A percentile compares a stretch with the other conserved stretches of the same genome.
Conservation (phyloP, 257 asterid species). For the Dorcoceras hygrometricum region DNA sequence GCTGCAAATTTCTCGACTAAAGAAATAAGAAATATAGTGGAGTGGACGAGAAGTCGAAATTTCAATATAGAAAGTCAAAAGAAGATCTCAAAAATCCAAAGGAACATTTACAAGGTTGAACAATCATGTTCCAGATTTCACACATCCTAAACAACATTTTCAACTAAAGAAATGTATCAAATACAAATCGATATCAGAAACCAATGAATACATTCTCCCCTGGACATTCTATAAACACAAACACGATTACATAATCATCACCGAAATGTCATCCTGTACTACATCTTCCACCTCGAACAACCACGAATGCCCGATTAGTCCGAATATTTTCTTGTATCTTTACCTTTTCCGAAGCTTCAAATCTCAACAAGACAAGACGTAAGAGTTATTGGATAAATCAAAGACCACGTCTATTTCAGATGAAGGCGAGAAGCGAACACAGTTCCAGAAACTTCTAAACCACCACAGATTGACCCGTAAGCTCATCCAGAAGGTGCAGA, state of each 20-base stretch:
- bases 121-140: not conserved
- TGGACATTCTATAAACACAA: constrained; percentile 8
- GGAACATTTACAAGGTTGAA: not conserved
- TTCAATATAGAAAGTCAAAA: too few relatives aligned
- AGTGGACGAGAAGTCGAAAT: too few relatives aligned
- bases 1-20: too few relatives aligned
- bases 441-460: constrained; percentile 26
- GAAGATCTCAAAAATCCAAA: not conserved
- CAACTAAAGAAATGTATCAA: not conserved
- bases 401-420: not conserved
- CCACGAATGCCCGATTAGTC: not conserved
- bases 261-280: not conserved
- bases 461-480: constrained; percentile 41
- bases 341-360: not conserved
- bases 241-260: not conserved
- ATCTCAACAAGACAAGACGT: not conserved
- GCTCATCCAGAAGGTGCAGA: constrained; percentile 46
- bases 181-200: not conserved
- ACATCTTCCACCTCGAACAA: not conserved
- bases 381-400: not conserved
- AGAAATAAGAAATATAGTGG: too few relatives aligned
- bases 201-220: not conserved
- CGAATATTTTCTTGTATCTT: not conserved
- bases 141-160: not conserved
- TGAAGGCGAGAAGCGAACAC: not conserved